Conservation (phyloP, 257 asterid species). For the Datura wrightii region DNA sequence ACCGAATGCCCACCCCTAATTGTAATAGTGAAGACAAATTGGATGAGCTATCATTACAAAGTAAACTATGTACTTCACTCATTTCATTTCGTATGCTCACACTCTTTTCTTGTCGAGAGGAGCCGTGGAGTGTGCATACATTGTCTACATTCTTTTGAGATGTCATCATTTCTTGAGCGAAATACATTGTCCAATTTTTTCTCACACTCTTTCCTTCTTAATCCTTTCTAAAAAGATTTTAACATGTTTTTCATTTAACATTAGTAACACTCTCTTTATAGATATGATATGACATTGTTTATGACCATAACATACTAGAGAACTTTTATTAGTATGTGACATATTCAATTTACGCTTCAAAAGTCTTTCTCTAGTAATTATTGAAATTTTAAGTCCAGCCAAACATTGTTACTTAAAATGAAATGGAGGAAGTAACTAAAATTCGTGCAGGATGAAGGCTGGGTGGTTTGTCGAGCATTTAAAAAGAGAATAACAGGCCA, state of each 20-base stretch:
- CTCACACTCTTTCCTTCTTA: too few species aligned
- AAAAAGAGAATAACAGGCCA: constrained; percentile 56
- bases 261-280: too few species aligned
- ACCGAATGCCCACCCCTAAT: too few species aligned
- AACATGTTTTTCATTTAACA: too few species aligned
- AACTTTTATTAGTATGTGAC: background rate
- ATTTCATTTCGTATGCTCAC: background rate
- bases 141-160: too few species aligned
- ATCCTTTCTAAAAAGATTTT: too few species aligned
- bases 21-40: background rate
- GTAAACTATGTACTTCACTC: background rate
- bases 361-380: background rate
- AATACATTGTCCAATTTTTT: too few species aligned
- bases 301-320: too few species aligned
- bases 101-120: background rate
- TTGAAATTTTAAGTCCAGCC: background rate
- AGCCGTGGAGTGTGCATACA: too few species aligned
- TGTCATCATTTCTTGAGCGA: too few species aligned
- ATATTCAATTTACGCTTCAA: background rate
- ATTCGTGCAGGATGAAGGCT: constrained; percentile 66
- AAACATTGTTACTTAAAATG: background rate
- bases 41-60: background rate
- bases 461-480: constrained; percentile 79
- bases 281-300: too few species aligned
- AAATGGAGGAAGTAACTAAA: background rate